Evolutionary conservation across 1,139 yeast genomes (phyloP), one percentile per base, ranked within the genome.

Genomic region (Scheffersomyces stambukii): DNA sequence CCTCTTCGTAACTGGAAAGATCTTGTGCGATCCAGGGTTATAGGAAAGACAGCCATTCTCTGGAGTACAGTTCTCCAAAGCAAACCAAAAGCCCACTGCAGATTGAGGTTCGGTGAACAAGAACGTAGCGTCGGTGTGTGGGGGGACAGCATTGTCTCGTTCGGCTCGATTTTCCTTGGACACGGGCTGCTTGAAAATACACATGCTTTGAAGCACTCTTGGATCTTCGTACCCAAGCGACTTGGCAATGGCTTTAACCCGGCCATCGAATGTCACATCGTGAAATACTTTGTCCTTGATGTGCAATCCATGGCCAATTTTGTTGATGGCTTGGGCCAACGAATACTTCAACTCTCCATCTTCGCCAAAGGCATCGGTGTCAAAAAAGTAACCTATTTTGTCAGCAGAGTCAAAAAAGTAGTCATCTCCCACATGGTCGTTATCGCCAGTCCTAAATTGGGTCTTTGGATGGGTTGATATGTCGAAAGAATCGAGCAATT

Each of bases 61-160:
- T 5, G 51, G 40, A 2, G 81, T 77, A 48, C 93, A 83, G 45
- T 81, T 84, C 42, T 83, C 88, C 40, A 83, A 57, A 1, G 94
- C 91, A 46, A 77, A 76, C 94, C 94, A 83, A 48, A 80, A 83
- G 4, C 94, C 95, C 23, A 82, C 53, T 0, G 91, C 88, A 3
- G 77, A 59, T 31, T 71, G 77, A 1, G 94, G 94, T 16, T 75
- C 63, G 0, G 94, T 83, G 53, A 64, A 83, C 20, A 83, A 60
- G 43, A 83, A 83, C 3, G 79, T 77, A 1, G 78, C 88, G 49
- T 83, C 95, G 30, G 80, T 82, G 46, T 83, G 95, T 1, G 83
- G 67, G 2, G 93, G 93, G 0, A 83, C 94, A 24, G 77, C 80
- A 36, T 66, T 66, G 2, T 81, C 81, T 17, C 94, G 41, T 24